These are phyloP conservation scores for Gentiana macrophylla DNA, from an alignment of 257 asterid genomes.

Conservation along the genomic window DNA sequence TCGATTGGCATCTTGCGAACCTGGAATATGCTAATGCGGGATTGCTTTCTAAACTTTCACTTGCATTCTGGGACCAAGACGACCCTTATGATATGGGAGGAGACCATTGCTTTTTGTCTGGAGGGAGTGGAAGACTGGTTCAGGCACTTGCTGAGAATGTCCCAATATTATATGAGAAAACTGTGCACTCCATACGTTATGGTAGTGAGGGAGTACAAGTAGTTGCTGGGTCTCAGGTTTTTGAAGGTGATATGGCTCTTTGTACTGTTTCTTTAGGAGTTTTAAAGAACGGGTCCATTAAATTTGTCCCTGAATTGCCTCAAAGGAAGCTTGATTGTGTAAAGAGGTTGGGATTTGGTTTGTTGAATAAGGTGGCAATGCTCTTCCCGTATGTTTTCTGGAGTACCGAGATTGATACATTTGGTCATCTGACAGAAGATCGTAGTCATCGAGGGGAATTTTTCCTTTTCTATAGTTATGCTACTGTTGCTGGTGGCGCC, in stretches of 20 bases:
- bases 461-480: constrained; percentile 82
- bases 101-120: constrained; percentile 91
- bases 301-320: constrained; percentile 91
- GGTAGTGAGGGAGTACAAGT: constrained; percentile 83
- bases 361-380: constrained; percentile 89
- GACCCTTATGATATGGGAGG: constrained; percentile 99
- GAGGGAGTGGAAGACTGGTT: constrained; percentile 83
- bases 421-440: constrained; percentile 83
- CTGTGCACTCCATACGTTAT: constrained; percentile 70
- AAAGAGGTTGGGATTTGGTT: constrained; percentile 87
- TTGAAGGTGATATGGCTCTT: constrained; percentile 77
- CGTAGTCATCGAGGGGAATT: constrained; percentile 70
- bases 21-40: constrained; percentile 91
- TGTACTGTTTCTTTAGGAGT: constrained; percentile 96
- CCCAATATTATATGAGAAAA: constrained; percentile 66
- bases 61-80: constrained; percentile 99
- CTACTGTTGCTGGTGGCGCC: constrained; percentile 89
- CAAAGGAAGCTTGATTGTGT: constrained; percentile 93
- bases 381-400: constrained; percentile 87
- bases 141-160: constrained; percentile 73
- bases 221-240: constrained; percentile 67
- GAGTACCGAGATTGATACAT: constrained; percentile 93
- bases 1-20: constrained; percentile 93
- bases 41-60: constrained; percentile 72
- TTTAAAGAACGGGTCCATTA: constrained; percentile 70